Conservation (phyloP, 2,329 filamentous ascomycete species). For the Ophiostoma ulmi region DNA sequence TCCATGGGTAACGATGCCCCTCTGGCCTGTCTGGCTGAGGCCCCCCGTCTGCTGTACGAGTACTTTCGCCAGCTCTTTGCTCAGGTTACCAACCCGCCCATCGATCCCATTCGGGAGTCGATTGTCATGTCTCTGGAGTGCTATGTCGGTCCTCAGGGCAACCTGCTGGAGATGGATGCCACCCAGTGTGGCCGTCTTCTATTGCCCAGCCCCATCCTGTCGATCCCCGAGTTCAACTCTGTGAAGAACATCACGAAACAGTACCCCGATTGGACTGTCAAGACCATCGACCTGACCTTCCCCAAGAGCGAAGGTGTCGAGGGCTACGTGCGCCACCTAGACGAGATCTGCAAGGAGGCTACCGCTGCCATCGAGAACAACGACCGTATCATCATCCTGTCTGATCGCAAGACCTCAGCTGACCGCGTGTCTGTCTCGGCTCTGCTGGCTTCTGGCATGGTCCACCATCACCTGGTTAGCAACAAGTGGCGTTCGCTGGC, state of each 20-base stretch:
- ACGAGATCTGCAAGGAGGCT: conserved; percentile 79
- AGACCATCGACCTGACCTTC: conserved; percentile 68
- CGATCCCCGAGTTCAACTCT: conserved; percentile 85
- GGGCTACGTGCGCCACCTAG: conserved; percentile 82
- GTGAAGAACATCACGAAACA: conserved; percentile 69
- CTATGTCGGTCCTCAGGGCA: conserved; percentile 93
- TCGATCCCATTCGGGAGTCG: conserved; percentile 93
- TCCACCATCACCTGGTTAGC: conserved; percentile 89
- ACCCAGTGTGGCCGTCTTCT: conserved; percentile 82
- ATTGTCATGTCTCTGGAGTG: conserved; percentile 98
- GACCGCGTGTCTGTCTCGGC: conserved; percentile 82
- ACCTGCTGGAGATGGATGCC: conserved; percentile 87
- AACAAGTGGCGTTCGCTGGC: conserved; percentile 93
- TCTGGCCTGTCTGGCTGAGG: conserved; percentile 82
- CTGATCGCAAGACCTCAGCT: conserved; percentile 77
- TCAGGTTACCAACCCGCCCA: conserved; percentile 95
- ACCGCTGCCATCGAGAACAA: conserved; percentile 77
- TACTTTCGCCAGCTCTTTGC: conserved; percentile 98
- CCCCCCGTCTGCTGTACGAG: conserved; percentile 83
- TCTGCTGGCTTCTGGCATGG: conserved; percentile 82
- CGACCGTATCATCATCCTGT: conserved; percentile 82
- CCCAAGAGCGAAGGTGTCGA: conserved; percentile 75
- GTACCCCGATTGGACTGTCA: conserved; percentile 78
- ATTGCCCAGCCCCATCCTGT: conserved; percentile 82
- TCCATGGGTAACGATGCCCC: conserved; percentile 98